phyloP scores from a whole-genome alignment of 306 rosid species.

The Glycine latifolia region DNA sequence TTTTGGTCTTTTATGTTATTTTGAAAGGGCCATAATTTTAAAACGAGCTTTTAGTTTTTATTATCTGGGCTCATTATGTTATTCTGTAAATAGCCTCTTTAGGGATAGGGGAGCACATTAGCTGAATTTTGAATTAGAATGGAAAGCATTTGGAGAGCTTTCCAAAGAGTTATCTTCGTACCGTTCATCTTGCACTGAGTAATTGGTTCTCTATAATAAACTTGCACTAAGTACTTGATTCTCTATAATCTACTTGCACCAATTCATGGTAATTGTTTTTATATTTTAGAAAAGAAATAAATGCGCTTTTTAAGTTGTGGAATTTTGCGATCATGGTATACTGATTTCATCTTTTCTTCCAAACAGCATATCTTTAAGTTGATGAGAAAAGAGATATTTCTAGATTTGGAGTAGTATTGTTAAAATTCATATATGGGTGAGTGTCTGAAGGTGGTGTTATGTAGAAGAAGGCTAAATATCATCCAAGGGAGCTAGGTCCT shows the following conservation, averaged over 20 bases:
- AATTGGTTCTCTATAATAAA: background rate
- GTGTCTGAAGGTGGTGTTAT: background rate
- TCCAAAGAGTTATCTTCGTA: background rate
- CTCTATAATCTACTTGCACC: background rate
- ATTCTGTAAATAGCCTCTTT: background rate
- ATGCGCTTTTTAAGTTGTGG: no score
- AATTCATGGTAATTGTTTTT: background rate
- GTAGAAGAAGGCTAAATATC: slow-evolving; percentile 7
- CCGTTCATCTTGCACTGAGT: background rate
- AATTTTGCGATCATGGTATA: background rate
- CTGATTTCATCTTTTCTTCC: background rate
- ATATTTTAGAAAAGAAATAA: background rate
- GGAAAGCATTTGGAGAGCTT: background rate
- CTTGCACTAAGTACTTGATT: background rate
- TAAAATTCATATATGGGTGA: background rate
- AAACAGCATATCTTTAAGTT: slow-evolving; percentile 35
- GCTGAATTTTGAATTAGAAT: background rate
- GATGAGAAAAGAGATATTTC: slow-evolving; percentile 61
- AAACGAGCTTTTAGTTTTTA: background rate
- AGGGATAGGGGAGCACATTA: background rate
- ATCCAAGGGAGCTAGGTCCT: no score
- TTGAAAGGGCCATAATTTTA: background rate
- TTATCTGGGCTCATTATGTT: background rate
- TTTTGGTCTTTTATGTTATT: background rate
- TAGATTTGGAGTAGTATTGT: slow-evolving; percentile 59